Evolutionary conservation across 2,329 filamentous ascomycete genomes (phyloP).

Genomic region (Aspergillus alliaceus): DNA sequence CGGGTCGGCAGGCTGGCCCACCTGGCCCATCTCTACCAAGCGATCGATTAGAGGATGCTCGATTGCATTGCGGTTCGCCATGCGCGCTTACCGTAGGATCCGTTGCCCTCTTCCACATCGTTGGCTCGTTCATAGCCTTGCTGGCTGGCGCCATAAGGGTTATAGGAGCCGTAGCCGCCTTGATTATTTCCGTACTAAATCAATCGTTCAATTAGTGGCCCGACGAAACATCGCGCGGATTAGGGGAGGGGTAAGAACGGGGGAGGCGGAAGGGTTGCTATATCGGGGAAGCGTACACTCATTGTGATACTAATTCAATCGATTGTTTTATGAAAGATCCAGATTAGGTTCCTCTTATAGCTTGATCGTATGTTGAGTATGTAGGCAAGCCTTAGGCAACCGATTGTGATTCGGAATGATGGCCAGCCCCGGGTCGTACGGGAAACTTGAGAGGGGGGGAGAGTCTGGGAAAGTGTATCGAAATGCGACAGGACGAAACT

Average conservation of each 20-base stretch:
- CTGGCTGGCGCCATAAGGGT: slow-evolving; percentile 39
- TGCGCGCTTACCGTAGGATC: slow-evolving; percentile 33
- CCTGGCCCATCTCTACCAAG: slow-evolving; percentile 45
- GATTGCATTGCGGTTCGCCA: background rate
- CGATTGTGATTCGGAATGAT: background rate
- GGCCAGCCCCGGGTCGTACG: background rate
- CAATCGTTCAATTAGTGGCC: slow-evolving; percentile 16
- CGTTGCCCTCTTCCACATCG: slow-evolving; percentile 34
- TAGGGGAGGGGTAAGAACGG: background rate
- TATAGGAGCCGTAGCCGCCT: slow-evolving; percentile 55
- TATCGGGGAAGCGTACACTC: slow-evolving; percentile 13
- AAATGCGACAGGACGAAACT: background rate
- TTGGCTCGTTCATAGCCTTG: slow-evolving; percentile 29
- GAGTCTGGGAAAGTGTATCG: background rate
- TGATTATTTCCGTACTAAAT: no score
- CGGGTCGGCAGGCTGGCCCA: slow-evolving; percentile 53
- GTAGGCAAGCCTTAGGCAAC: background rate
- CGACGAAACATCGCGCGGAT: slow-evolving; percentile 12
- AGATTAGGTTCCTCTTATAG: background rate
- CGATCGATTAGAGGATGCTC: background rate
- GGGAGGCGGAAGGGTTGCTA: background rate
- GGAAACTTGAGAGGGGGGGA: background rate
- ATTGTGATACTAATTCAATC: slow-evolving; percentile 10
- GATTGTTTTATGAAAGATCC: background rate
- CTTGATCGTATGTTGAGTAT: background rate